phyloP scores from a whole-genome alignment of 108 stramenopile genomes.

The Fistulifera solaris region DNA sequence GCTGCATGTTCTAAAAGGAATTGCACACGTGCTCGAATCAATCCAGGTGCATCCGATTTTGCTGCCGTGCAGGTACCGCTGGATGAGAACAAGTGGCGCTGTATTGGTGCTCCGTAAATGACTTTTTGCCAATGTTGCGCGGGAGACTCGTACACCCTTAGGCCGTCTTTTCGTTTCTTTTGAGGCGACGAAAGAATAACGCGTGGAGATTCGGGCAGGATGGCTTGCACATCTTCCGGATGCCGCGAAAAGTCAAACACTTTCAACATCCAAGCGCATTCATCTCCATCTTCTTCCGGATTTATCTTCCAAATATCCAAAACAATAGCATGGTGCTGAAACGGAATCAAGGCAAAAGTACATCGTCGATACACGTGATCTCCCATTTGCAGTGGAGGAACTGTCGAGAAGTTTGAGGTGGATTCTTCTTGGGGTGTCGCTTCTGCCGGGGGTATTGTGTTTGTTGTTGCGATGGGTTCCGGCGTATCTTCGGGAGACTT shows the following conservation, averaged over 20 bases:
- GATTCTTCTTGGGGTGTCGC: too few species aligned
- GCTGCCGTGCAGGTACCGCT: conserved; percentile 26
- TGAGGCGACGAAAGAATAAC: not conserved
- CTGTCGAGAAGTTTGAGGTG: too few species aligned
- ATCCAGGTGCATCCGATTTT: conserved; percentile 3
- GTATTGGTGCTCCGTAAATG: conserved; percentile 16
- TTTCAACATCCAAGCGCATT: not conserved
- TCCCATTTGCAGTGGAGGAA: conserved; percentile 11
- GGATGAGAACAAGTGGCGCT: conserved; percentile 12
- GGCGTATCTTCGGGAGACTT: too few species aligned
- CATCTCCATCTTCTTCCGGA: not conserved
- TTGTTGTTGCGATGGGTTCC: too few species aligned
- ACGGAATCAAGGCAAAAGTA: conserved; percentile 14
- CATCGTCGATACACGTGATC: conserved; percentile 46
- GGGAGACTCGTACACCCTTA: conserved; percentile 16
- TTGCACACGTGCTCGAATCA: conserved; percentile 42
- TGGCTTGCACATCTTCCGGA: not conserved
- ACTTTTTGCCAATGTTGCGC: conserved; percentile 34
- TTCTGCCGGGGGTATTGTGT: too few species aligned
- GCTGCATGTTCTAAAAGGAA: conserved; percentile 40
- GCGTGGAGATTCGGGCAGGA: not conserved
- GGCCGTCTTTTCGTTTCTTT: not conserved
- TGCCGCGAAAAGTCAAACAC: conserved; percentile 4
- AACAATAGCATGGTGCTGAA: conserved; percentile 45
- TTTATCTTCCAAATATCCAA: conserved; percentile 17